Base-by-base conservation (phyloP, 371 early-diverging fungal species). In the Zopfochytrium polystomum region DNA sequence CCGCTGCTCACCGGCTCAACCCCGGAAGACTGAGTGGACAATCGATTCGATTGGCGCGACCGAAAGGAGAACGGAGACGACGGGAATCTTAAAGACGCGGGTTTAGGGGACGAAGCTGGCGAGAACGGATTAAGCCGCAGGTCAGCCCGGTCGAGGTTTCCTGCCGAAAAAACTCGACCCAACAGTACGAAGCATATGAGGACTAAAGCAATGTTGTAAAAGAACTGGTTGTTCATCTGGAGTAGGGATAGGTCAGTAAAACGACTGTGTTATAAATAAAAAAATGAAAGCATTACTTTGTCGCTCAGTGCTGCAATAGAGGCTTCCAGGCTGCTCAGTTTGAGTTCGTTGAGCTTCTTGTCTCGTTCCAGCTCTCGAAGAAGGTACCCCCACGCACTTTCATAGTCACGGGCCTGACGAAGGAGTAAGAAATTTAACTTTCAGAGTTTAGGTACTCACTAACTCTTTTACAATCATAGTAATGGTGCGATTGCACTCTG, bases 401-500 rank as follows among this genome's bases (percentile, higher is more conserved):
- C 66, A 53, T 71, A 66, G 23, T 70, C 66, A 18, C 52, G 45
- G 18, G 58, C 65, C 70, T 71, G 46, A 32, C 7, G 22, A 29
- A 58, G 30, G 47, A 29, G 25, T 35, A 44, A 23, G 22, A 33
- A 61, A 35, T 33, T 11, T 27, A 18, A 20, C 47, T 26, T 11
- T 34, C 13, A 33, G 32, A 38, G 52, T 30, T 20, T n/a, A 34
- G 29, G n/a, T 31, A 58, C 65, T 23, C 27, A 74, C 69, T 62
- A 70, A 43, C 29, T 74, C 68, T 5, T 50, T 44, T 20, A 64
- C 68, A 23, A 68, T 62, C 62, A 67, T 64, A 23, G 76, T 74
- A 11, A 87, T 79, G 0, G 87, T 84, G 54, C 80, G 75, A 63
- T 87, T 87, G 55, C 87, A 75, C 57, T 86, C 84, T 11, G 72